Conservation (phyloP, 805 yeast genomes). For the Metschnikowia bowlesiae region DNA sequence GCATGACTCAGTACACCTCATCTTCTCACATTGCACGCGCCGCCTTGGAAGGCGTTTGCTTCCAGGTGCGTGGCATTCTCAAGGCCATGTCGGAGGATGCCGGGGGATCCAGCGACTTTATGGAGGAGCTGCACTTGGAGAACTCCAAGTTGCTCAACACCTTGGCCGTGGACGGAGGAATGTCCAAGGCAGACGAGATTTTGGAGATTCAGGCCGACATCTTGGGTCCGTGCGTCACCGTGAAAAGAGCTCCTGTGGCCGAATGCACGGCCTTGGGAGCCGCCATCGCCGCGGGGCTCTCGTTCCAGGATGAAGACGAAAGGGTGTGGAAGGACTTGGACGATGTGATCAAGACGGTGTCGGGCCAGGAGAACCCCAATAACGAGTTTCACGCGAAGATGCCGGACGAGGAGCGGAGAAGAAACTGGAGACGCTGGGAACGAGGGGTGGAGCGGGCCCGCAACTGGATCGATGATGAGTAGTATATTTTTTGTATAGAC, state of each 20-base stretch:
- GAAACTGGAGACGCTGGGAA: slow-evolving; percentile 75
- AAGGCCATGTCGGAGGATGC: slow-evolving; percentile 87
- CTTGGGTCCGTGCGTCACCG: slow-evolving; percentile 80
- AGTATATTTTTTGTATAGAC: neutral
- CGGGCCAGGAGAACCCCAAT: slow-evolving; percentile 25
- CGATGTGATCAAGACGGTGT: slow-evolving; percentile 51
- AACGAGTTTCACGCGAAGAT: slow-evolving; percentile 39
- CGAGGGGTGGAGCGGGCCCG: slow-evolving; percentile 74
- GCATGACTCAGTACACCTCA: slow-evolving; percentile 89
- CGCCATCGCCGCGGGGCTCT: slow-evolving; percentile 89
- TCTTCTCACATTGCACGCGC: slow-evolving; percentile 91
- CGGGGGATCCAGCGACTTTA: slow-evolving; percentile 55
- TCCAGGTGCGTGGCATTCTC: slow-evolving; percentile 85
- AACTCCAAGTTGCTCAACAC: slow-evolving; percentile 43
- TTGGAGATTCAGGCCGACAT: slow-evolving; percentile 94
- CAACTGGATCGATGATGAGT: slow-evolving; percentile 65
- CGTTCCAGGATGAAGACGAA: slow-evolving; percentile 43
- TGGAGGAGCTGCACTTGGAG: slow-evolving; percentile 51
- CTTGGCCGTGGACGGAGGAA: slow-evolving; percentile 89
- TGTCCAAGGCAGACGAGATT: slow-evolving; percentile 85
- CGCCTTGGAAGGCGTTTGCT: slow-evolving; percentile 92
- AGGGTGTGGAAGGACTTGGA: slow-evolving; percentile 72
- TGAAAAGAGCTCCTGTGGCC: slow-evolving; percentile 72
- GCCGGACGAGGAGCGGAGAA: slow-evolving; percentile 54
- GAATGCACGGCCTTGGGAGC: slow-evolving; percentile 97